phyloP scores from a whole-genome alignment of 805 yeast genomes.

The Candida coleopterorum region DNA sequence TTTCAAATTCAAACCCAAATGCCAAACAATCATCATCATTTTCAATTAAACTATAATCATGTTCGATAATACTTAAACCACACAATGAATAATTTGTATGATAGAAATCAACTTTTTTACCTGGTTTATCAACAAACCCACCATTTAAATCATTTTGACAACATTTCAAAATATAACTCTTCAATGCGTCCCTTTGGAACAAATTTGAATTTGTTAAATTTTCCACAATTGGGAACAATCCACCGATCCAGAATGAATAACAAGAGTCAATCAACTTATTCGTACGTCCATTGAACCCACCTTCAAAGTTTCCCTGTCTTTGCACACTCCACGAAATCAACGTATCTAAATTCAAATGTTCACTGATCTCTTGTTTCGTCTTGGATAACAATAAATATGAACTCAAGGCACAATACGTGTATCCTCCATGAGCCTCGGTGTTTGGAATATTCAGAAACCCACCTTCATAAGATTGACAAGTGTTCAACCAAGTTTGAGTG shows the following conservation, averaged over 20 bases:
- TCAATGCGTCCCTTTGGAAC: constrained; percentile 55
- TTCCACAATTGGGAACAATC: constrained; percentile 60
- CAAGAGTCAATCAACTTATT: constrained; percentile 96
- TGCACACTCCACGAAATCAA: constrained; percentile 64
- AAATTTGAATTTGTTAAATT: constrained; percentile 27
- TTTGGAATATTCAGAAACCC: constrained; percentile 83
- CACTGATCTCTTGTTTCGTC: constrained; percentile 23
- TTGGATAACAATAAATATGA: constrained; percentile 51
- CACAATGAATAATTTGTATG: constrained; percentile 83
- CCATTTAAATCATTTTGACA: constrained; percentile 62
- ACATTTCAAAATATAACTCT: constrained; percentile 66
- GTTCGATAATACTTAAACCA: constrained; percentile 65
- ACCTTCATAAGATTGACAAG: constrained; percentile 91
- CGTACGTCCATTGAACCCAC: constrained; percentile 85
- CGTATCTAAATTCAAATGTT: constrained; percentile 35
- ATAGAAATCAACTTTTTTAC: constrained; percentile 73
- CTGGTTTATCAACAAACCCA: constrained; percentile 89
- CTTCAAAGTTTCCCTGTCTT: constrained; percentile 71
- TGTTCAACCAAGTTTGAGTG: too few relatives aligned
- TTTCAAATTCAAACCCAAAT: constrained; percentile 13
- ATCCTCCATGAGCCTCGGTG: constrained; percentile 95
- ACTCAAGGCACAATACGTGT: constrained; percentile 79
- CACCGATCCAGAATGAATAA: constrained; percentile 95
- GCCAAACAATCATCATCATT: constrained; percentile 12
- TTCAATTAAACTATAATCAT: constrained; percentile 23